Evolutionary conservation across 1,139 yeast genomes (phyloP).

Genomic region (Taphrina flavorubra): DNA sequence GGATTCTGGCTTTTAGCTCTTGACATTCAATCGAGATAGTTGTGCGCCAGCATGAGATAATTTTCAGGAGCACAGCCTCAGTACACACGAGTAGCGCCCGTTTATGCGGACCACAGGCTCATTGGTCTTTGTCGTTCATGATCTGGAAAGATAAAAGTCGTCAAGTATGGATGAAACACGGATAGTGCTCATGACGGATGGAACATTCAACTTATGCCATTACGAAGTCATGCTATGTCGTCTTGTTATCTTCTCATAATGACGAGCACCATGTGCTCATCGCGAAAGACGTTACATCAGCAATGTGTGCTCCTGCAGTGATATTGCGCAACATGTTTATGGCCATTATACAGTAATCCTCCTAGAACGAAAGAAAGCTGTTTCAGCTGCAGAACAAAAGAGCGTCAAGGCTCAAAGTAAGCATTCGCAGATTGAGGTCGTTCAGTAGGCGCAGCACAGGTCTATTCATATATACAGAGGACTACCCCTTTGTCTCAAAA

Average conservation of each 20-base stretch:
- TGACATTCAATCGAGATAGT: too few relatives aligned
- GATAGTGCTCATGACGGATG: not conserved
- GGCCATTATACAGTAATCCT: not conserved
- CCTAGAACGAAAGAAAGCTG: too few relatives aligned
- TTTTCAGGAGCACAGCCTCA: too few relatives aligned
- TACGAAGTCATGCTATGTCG: not conserved
- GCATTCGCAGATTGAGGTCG: not conserved
- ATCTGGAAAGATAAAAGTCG: not conserved
- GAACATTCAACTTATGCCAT: not conserved
- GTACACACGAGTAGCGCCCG: too few relatives aligned
- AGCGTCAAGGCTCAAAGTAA: not conserved
- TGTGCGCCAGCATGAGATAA: too few relatives aligned
- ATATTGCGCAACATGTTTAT: not conserved
- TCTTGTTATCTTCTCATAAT: not conserved
- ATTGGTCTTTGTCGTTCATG: too few relatives aligned
- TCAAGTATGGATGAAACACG: conserved; percentile 4
- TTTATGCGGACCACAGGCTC: too few relatives aligned
- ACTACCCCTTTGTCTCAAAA: not conserved
- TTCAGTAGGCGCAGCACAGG: not conserved
- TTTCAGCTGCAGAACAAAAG: not conserved
- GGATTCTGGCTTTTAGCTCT: not conserved
- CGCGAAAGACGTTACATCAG: not conserved
- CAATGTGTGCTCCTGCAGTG: not conserved
- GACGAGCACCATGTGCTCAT: not conserved
- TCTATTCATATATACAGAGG: too few relatives aligned